A percentile compares a stretch with the other conserved stretches of the same genome.
phyloP scores from a whole-genome alignment of 2,329 filamentous ascomycete genomes.

The Albifimbria verrucaria region DNA sequence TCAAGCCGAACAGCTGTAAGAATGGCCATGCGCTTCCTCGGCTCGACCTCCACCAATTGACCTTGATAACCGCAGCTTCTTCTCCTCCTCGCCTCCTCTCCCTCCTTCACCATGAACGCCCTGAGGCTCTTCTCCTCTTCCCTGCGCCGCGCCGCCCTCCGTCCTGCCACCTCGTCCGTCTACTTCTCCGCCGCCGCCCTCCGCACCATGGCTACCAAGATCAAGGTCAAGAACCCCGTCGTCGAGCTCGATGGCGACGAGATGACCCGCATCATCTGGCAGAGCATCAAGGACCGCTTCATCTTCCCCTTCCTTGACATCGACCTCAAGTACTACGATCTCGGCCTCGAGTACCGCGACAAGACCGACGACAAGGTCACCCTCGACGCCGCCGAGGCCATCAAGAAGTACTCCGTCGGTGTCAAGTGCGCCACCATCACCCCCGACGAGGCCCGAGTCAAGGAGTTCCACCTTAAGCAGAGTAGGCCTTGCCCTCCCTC shows the following conservation, averaged over 20 bases:
- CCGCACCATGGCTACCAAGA: conserved; percentile 71
- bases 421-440: conserved; percentile 99
- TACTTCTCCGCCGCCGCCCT: conserved; percentile 58
- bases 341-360: conserved; percentile 92
- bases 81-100: conserved; percentile 16
- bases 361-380: conserved; percentile 97
- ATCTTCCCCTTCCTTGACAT: conserved; percentile 95
- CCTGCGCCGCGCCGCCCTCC: conserved; percentile 27
- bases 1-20: too few species aligned
- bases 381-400: conserved; percentile 89
- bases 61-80: conserved; percentile 9
- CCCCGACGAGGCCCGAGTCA: conserved; percentile 90
- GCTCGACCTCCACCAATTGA: not conserved
- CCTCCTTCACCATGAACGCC: conserved; percentile 24
- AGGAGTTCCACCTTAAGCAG: conserved; percentile 99
- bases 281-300: conserved; percentile 99
- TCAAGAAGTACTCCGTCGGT: conserved; percentile 98
- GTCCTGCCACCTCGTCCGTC: conserved; percentile 48
- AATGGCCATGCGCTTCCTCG: not conserved
- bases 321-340: conserved; percentile 97
- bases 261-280: conserved; percentile 99
- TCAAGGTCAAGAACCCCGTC: conserved; percentile 98
- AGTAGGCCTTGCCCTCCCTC: conserved; percentile 53
- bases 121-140: conserved; percentile 26
- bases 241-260: conserved; percentile 93